A percentile compares a stretch with the other conserved stretches of the same genome.
Conservation (phyloP, 2,329 filamentous ascomycete species). For the Cytospora piceae region DNA sequence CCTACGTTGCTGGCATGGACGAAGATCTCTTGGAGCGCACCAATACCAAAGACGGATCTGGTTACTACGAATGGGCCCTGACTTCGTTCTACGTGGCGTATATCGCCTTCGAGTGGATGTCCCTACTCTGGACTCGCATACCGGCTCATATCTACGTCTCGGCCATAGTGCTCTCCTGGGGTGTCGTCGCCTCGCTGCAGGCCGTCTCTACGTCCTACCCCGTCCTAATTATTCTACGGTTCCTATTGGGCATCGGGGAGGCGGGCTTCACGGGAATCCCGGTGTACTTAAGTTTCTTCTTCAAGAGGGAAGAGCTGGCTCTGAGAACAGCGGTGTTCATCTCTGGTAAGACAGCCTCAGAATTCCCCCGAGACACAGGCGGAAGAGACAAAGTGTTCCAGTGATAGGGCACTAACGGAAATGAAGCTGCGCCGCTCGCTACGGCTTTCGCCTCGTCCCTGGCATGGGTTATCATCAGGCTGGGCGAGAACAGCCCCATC, state of each 20-base stretch:
- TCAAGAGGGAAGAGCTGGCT: constrained; percentile 72
- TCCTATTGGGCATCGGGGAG: constrained; percentile 64
- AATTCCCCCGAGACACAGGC: not conserved
- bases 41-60: constrained; percentile 45
- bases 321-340: constrained; percentile 86
- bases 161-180: constrained; percentile 75
- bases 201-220: constrained; percentile 66
- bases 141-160: constrained; percentile 64
- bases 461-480: constrained; percentile 75
- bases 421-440: constrained; percentile 73
- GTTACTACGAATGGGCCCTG: constrained; percentile 64
- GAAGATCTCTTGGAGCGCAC: constrained; percentile 50
- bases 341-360: constrained; percentile 54
- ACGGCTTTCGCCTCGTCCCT: constrained; percentile 81
- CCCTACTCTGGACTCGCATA: constrained; percentile 62
- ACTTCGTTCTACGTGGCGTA: constrained; percentile 66
- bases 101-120: constrained; percentile 68
- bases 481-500: constrained; percentile 68
- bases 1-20: constrained; percentile 66
- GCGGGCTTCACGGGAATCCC: constrained; percentile 68
- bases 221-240: constrained; percentile 58
- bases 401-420: not conserved
- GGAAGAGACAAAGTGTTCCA: not conserved
- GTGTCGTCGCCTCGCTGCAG: constrained; percentile 76
- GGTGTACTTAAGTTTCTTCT: constrained; percentile 68